Percentiles rank a stretch among this genome's conserved stretches.
Evolutionary conservation across 257 asterid genomes (phyloP).

Genomic region (Nicotiana tabacum): DNA sequence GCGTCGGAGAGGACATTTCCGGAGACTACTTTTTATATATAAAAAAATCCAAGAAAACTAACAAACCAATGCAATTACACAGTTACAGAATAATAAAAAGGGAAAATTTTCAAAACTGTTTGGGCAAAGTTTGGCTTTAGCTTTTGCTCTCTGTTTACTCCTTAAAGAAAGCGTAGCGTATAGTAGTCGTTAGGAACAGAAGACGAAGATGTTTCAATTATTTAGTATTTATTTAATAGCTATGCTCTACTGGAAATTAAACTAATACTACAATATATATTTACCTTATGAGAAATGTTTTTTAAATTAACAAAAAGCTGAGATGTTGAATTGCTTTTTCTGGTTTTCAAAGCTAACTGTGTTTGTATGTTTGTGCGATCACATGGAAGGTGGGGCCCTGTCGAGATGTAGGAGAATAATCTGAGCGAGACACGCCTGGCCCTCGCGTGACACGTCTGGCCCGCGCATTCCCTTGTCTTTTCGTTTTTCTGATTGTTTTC

Average conservation of each 20-base stretch:
- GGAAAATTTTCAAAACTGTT: background rate
- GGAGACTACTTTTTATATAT: background rate
- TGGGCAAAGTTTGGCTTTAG: background rate
- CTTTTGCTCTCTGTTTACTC: background rate
- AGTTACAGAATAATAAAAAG: background rate
- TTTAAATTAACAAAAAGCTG: background rate
- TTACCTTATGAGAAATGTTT: background rate
- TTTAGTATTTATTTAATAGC: background rate
- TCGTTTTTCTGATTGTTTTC: constrained; percentile 6
- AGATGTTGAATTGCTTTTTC: background rate
- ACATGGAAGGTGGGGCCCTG: constrained; percentile 1
- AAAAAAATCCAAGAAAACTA: background rate
- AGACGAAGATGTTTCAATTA: background rate
- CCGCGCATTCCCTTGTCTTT: constrained; percentile 21
- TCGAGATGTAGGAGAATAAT: constrained; percentile 5
- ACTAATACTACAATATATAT: background rate
- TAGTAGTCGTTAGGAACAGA: background rate
- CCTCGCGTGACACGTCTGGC: constrained; percentile 10
- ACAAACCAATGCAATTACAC: background rate
- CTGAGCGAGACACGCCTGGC: background rate
- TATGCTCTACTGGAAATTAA: background rate
- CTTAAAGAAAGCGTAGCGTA: background rate
- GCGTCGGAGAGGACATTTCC: constrained; percentile 46
- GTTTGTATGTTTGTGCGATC: background rate
- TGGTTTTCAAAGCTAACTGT: background rate